Evolutionary conservation across 225 moss, liverwort and hornwort species (phyloP).

Genomic region (Physcomitrium patens): DNA sequence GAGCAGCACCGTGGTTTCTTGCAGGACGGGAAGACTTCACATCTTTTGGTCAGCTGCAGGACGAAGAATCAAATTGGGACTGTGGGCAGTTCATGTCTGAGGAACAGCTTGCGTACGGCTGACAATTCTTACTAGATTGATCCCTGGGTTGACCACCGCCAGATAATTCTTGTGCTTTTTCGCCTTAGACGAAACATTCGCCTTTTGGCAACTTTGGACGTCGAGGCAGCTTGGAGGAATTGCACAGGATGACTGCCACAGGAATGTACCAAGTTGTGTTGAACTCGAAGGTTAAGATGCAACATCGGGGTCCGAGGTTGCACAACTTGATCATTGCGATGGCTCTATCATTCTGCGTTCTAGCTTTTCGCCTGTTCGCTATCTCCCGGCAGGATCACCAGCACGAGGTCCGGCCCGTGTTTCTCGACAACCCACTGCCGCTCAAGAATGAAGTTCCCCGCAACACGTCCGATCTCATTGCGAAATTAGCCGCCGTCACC

Average conservation of each 20-base stretch:
- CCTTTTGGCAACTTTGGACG: background rate
- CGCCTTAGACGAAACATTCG: background rate
- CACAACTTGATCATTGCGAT: slow-evolving; percentile 13
- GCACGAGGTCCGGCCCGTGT: slow-evolving; percentile 27
- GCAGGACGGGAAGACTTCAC: too few species aligned
- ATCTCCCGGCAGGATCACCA: slow-evolving; percentile 4
- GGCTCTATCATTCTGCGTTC: slow-evolving; percentile 18
- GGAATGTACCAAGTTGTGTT: slow-evolving; percentile 20
- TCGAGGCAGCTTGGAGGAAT: background rate
- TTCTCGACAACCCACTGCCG: slow-evolving; percentile 31
- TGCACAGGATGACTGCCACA: slow-evolving; percentile 14
- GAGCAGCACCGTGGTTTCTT: too few species aligned
- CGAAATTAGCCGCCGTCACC: slow-evolving; percentile 28
- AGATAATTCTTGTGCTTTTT: background rate
- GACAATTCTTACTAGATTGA: slow-evolving; percentile 11
- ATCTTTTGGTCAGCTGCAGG: too few species aligned
- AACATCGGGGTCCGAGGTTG: slow-evolving; percentile 22
- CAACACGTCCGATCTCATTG: slow-evolving; percentile 41
- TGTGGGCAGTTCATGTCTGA: background rate
- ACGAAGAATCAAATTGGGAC: background rate
- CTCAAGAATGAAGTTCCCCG: slow-evolving; percentile 14
- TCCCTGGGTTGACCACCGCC: background rate
- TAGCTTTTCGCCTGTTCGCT: slow-evolving; percentile 13
- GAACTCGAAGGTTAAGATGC: slow-evolving; percentile 28
- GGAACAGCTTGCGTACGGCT: slow-evolving; percentile 19